Conservation (phyloP, 768 basidiomycete genomes). For the Rhizopogon vinicolor region DNA sequence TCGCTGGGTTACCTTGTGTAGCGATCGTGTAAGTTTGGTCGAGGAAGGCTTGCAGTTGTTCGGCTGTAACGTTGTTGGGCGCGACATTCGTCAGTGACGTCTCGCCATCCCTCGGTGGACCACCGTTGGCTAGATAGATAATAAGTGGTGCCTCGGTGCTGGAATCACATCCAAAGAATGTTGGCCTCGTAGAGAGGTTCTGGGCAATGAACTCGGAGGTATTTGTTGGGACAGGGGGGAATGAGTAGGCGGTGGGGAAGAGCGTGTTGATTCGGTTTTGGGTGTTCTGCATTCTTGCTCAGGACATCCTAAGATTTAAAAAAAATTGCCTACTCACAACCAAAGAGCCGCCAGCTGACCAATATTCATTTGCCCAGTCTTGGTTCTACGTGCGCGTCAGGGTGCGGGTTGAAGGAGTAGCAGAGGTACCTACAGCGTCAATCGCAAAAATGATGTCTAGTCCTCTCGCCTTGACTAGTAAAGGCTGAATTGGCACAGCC, state of each 20-base stretch:
- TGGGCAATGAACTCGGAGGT: slow-evolving; percentile 21
- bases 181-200: slow-evolving; percentile 23
- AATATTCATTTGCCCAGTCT: slow-evolving; percentile 6
- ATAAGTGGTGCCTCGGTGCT: slow-evolving; percentile 36
- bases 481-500: slow-evolving; percentile 35
- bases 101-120: slow-evolving; percentile 31
- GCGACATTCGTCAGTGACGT: slow-evolving; percentile 29
- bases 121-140: slow-evolving; percentile 51
- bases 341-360: slow-evolving; percentile 6
- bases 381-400: not conserved
- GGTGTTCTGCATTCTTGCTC: not conserved
- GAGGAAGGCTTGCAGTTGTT: slow-evolving; percentile 35
- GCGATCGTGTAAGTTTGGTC: slow-evolving; percentile 34
- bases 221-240: slow-evolving; percentile 11
- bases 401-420: slow-evolving; percentile 10
- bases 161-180: slow-evolving; percentile 32
- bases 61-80: slow-evolving; percentile 1
- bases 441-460: slow-evolving; percentile 18
- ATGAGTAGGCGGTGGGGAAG: slow-evolving; percentile 8
- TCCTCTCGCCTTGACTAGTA: slow-evolving; percentile 31
- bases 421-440: not conserved
- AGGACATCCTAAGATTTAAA: not conserved
- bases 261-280: slow-evolving; percentile 4
- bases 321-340: not conserved
- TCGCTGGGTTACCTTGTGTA: slow-evolving; percentile 30